A percentile compares a stretch with the other conserved stretches of the same genome.
Evolutionary conservation across 2,329 filamentous ascomycete species (phyloP).

Genomic region (Elsinoe fawcettii): DNA sequence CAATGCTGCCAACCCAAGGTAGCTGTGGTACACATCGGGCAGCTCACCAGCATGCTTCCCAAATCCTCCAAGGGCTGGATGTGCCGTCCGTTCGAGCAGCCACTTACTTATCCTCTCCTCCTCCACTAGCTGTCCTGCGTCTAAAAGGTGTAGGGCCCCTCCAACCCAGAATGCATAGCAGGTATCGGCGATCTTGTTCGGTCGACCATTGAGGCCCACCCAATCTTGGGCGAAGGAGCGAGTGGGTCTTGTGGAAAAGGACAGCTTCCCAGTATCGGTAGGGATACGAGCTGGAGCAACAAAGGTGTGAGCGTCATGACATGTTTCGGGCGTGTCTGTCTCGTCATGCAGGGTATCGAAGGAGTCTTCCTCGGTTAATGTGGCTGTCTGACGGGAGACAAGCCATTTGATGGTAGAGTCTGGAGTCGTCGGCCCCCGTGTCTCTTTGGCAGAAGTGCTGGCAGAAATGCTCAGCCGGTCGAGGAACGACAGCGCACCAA

Average conservation of each 20-base stretch:
- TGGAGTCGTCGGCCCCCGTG: constrained; percentile 31
- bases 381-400: constrained; percentile 39
- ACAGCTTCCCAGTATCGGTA: constrained; percentile 24
- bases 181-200: constrained; percentile 87
- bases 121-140: constrained; percentile 17
- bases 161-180: constrained; percentile 94
- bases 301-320: constrained; percentile 34
- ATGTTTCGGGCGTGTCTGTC: constrained; percentile 33
- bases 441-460: background rate
- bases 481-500: constrained; percentile 71
- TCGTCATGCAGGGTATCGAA: constrained; percentile 28
- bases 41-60: constrained; percentile 40
- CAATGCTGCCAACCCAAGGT: constrained; percentile 75
- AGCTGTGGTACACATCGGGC: constrained; percentile 75
- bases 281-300: constrained; percentile 28
- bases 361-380: constrained; percentile 36
- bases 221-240: constrained; percentile 48
- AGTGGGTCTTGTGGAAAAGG: constrained; percentile 49
- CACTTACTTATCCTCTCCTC: constrained; percentile 48
- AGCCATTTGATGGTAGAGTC: constrained; percentile 39
- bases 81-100: constrained; percentile 77
- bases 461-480: constrained; percentile 44
- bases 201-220: constrained; percentile 80
- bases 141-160: constrained; percentile 45
- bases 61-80: constrained; percentile 54